Evolutionary conservation across 192 early-diverging fungal genomes (phyloP).

Genomic region (Rhizoclosmatium sp.): DNA sequence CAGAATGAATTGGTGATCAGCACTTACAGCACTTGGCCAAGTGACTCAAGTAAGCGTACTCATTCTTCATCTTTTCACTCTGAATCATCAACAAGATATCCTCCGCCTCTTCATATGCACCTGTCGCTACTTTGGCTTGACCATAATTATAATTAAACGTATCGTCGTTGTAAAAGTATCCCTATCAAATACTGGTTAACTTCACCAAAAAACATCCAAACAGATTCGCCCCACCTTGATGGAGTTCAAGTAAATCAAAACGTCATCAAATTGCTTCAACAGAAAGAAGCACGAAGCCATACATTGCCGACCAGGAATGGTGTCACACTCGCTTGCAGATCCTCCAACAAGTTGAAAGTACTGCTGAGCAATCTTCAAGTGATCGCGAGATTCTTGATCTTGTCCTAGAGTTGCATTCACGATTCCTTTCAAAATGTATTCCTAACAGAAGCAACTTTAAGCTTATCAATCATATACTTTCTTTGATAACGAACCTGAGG

Average conservation of each 20-base stretch:
- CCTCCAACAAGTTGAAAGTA: constrained; percentile 71
- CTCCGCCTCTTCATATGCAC: constrained; percentile 67
- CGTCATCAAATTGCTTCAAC: constrained; percentile 71
- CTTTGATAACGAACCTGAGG: constrained; percentile 49
- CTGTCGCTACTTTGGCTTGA: constrained; percentile 66
- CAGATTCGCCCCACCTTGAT: constrained; percentile 55
- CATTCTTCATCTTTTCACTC: constrained; percentile 65
- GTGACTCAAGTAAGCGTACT: constrained; percentile 67
- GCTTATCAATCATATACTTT: too few relatives aligned
- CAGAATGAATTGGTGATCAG: not conserved
- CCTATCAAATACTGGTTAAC: constrained; percentile 35
- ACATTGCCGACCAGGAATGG: constrained; percentile 69
- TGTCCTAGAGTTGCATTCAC: constrained; percentile 68
- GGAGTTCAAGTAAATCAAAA: constrained; percentile 67
- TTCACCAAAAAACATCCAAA: constrained; percentile 1
- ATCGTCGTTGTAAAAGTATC: constrained; percentile 74
- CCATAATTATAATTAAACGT: constrained; percentile 72
- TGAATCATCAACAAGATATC: constrained; percentile 65
- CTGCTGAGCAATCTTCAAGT: constrained; percentile 70
- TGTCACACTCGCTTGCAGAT: constrained; percentile 67
- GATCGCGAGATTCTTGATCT: constrained; percentile 68
- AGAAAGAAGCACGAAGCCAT: constrained; percentile 72
- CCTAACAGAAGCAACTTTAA: constrained; percentile 34
- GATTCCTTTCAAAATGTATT: constrained; percentile 72
- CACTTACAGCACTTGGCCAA: constrained; percentile 65